A percentile compares a stretch with the other conserved stretches of the same genome.
Evolutionary conservation across 1,139 yeast genomes (phyloP).

Genomic region (Yamadazyma jaroonii): DNA sequence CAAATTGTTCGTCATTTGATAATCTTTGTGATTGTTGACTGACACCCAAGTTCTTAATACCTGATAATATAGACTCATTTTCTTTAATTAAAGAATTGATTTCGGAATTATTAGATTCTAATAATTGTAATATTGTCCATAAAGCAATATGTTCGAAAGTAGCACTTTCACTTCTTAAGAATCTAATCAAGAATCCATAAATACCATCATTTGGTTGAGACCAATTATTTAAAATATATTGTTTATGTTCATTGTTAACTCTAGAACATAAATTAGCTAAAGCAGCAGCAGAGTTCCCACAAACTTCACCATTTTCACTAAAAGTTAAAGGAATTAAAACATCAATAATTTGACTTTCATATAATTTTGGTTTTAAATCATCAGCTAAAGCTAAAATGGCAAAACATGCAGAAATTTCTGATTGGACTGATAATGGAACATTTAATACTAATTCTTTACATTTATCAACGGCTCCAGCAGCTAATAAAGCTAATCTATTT

Average conservation of each 20-base stretch:
- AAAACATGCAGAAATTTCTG: conserved; percentile 95
- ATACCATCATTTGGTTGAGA: conserved; percentile 80
- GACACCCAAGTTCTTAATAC: conserved; percentile 52
- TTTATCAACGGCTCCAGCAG: conserved; percentile 94
- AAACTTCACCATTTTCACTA: conserved; percentile 88
- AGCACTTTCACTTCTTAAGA: conserved; percentile 82
- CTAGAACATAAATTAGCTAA: conserved; percentile 92
- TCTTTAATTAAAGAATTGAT: conserved; percentile 63
- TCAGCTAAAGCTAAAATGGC: conserved; percentile 97
- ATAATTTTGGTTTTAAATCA: conserved; percentile 82
- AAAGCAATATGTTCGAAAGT: conserved; percentile 97
- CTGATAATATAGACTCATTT: conserved; percentile 54
- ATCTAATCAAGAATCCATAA: conserved; percentile 75
- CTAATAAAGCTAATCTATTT: conserved; percentile 85
- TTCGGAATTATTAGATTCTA: conserved; percentile 80
- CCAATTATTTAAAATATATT: conserved; percentile 78
- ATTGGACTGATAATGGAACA: conserved; percentile 86
- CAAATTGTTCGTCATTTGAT: conserved; percentile 37
- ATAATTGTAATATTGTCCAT: conserved; percentile 92
- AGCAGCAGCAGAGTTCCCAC: conserved; percentile 98
- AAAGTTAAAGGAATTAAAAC: conserved; percentile 89
- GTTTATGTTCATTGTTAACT: conserved; percentile 69
- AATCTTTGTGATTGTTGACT: conserved; percentile 32
- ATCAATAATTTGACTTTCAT: conserved; percentile 81
- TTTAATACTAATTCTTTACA: conserved; percentile 83